Percentiles rank a stretch among this genome's conserved stretches.
Evolutionary conservation across 352 stramenopile genomes (phyloP).

Genomic region (Globisporangium nagaii): DNA sequence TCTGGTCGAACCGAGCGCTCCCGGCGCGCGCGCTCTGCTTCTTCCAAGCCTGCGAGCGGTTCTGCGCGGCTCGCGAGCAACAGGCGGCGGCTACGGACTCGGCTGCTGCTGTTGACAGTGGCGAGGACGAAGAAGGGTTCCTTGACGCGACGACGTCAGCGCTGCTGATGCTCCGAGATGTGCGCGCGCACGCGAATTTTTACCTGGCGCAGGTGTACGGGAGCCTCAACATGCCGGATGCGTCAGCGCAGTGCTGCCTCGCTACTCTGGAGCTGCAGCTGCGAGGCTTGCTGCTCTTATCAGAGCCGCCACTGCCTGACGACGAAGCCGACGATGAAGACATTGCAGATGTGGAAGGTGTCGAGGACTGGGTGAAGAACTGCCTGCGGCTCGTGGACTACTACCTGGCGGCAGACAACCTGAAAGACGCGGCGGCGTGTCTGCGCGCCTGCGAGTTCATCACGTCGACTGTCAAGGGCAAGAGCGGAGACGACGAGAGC

Average conservation of each 20-base stretch:
- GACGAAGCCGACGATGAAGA: conserved; percentile 2
- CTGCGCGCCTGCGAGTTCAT: conserved; percentile 43
- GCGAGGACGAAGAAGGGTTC: conserved; percentile 8
- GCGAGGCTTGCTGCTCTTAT: background rate
- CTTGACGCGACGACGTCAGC: background rate
- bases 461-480: conserved; percentile 6
- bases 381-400: conserved; percentile 51
- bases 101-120: too few relatives aligned
- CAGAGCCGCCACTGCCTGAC: background rate
- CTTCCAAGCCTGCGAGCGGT: conserved; percentile 28
- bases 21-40: conserved; percentile 48
- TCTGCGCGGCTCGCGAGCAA: conserved; percentile 13
- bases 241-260: conserved; percentile 55
- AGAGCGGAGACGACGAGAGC: conserved; percentile 16
- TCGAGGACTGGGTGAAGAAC: conserved; percentile 56
- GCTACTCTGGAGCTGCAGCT: conserved; percentile 64
- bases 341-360: conserved; percentile 13
- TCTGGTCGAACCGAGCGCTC: conserved; percentile 57
- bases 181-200: conserved; percentile 52
- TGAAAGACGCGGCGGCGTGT: conserved; percentile 39
- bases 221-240: conserved; percentile 33
- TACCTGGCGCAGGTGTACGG: conserved; percentile 72
- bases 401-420: conserved; percentile 42
- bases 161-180: background rate
- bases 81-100: background rate